Evolutionary conservation across 768 basidiomycete genomes (phyloP).

Genomic region (Antrodiella citrinella): DNA sequence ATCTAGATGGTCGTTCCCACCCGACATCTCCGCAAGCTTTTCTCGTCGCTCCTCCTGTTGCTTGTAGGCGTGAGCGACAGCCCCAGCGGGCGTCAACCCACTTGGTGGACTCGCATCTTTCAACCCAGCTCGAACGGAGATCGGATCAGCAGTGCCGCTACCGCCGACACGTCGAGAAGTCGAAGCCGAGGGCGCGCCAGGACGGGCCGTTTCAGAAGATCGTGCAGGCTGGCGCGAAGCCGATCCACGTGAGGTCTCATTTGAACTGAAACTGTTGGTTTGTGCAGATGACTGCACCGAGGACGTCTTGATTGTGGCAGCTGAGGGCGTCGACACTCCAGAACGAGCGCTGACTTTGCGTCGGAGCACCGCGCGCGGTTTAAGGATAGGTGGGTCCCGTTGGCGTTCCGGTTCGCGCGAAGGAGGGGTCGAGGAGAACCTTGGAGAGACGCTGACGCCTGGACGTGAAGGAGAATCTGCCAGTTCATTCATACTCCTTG

Average conservation of each 20-base stretch:
- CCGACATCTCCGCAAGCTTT: conserved; percentile 22
- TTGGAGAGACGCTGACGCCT: not conserved
- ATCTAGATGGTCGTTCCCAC: conserved; percentile 17
- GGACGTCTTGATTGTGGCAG: conserved; percentile 10
- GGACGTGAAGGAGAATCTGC: not conserved
- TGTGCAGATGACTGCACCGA: not conserved
- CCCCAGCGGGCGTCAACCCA: conserved; percentile 36
- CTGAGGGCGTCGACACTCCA: conserved; percentile 12
- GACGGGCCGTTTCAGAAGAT: not conserved
- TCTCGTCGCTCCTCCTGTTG: conserved; percentile 29
- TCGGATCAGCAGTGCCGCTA: conserved; percentile 3
- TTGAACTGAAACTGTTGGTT: conserved; percentile 1
- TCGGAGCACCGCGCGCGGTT: conserved; percentile 1
- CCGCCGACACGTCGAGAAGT: not conserved
- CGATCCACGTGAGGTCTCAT: not conserved
- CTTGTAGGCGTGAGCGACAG: conserved; percentile 41
- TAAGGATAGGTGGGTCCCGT: not conserved
- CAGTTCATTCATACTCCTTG: not conserved
- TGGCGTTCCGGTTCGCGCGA: not conserved
- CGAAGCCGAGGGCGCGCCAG: not conserved
- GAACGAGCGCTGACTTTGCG: conserved; percentile 2
- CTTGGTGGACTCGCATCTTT: conserved; percentile 3
- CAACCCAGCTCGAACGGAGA: conserved; percentile 3
- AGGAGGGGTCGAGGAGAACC: not conserved
- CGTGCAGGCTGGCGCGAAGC: conserved; percentile 4